Evolutionary conservation across 495 filamentous ascomycete species (phyloP).

Genomic region (Penicillium pancosmium): DNA sequence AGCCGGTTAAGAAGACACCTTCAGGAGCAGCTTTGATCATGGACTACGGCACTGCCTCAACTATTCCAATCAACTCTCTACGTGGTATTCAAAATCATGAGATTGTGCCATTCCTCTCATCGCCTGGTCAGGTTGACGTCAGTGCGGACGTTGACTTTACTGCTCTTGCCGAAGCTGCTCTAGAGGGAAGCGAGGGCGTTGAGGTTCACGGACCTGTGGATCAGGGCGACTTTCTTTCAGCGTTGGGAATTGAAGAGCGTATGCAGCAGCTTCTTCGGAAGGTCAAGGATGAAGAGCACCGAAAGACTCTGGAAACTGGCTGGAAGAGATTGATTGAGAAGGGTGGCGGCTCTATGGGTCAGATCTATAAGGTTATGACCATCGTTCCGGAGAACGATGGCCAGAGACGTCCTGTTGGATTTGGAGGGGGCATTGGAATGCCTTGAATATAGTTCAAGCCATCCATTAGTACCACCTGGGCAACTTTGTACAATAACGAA

Average conservation of each 20-base stretch:
- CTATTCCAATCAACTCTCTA: conserved; percentile 82
- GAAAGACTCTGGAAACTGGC: conserved; percentile 65
- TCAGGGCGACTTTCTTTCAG: conserved; percentile 75
- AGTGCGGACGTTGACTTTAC: conserved; percentile 91
- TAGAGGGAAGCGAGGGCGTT: conserved; percentile 70
- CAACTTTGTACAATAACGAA: conserved; percentile 5
- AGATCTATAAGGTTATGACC: conserved; percentile 89
- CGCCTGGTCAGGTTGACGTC: conserved; percentile 81
- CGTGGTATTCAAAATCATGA: conserved; percentile 80
- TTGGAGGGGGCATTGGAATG: conserved; percentile 72
- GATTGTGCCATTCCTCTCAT: conserved; percentile 72
- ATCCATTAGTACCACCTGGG: not conserved
- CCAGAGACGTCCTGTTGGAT: conserved; percentile 78
- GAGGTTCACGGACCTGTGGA: conserved; percentile 93
- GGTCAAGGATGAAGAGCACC: conserved; percentile 53
- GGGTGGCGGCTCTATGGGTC: conserved; percentile 82
- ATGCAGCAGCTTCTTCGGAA: conserved; percentile 65
- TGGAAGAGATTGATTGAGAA: conserved; percentile 81
- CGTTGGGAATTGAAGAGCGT: conserved; percentile 80
- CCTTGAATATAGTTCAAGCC: not conserved
- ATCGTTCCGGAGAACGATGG: conserved; percentile 83
- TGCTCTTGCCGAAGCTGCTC: conserved; percentile 78
- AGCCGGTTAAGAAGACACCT: conserved; percentile 54
- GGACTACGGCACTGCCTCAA: conserved; percentile 82
- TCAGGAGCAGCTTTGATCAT: conserved; percentile 88